Conservation (phyloP, 2,329 filamentous ascomycete species). For the Dactylonectria estremocensis region DNA sequence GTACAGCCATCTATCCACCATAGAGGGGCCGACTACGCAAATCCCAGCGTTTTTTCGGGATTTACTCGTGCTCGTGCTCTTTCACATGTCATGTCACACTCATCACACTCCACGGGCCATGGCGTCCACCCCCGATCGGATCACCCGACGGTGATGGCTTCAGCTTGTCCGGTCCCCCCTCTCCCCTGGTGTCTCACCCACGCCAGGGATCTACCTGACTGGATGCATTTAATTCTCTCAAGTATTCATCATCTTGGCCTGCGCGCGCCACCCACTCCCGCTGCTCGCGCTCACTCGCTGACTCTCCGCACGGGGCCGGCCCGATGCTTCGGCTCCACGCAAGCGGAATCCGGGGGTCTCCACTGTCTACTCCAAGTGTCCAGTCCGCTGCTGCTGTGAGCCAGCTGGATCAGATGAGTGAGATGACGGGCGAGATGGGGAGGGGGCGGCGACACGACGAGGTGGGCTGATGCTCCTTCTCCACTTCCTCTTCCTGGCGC, state of each 20-base stretch:
- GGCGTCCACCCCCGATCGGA: background rate
- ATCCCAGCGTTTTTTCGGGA: too few species aligned
- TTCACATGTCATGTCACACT: background rate
- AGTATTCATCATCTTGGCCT: background rate
- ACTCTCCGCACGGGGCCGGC: constrained; percentile 17
- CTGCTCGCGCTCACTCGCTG: constrained; percentile 19
- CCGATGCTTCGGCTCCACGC: constrained; percentile 42
- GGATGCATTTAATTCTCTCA: background rate
- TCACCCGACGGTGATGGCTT: background rate
- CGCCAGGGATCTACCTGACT: background rate
- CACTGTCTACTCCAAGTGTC: background rate
- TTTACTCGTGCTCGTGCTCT: constrained; percentile 8
- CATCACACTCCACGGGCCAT: too few species aligned
- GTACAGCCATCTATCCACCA: too few species aligned
- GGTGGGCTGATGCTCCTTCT: constrained; percentile 3
- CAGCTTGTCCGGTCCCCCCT: background rate
- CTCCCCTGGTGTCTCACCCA: background rate
- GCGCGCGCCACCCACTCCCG: too few species aligned
- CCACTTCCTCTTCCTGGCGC: background rate
- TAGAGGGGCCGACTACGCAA: too few species aligned
- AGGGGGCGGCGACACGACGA: background rate
- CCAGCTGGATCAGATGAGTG: background rate
- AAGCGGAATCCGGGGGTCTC: constrained; percentile 38
- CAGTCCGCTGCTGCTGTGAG: background rate
- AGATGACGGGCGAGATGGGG: background rate